These are phyloP conservation scores for Solanum chiquidenum DNA, from an alignment of 257 asterid genomes.

Conservation along the genomic window DNA sequence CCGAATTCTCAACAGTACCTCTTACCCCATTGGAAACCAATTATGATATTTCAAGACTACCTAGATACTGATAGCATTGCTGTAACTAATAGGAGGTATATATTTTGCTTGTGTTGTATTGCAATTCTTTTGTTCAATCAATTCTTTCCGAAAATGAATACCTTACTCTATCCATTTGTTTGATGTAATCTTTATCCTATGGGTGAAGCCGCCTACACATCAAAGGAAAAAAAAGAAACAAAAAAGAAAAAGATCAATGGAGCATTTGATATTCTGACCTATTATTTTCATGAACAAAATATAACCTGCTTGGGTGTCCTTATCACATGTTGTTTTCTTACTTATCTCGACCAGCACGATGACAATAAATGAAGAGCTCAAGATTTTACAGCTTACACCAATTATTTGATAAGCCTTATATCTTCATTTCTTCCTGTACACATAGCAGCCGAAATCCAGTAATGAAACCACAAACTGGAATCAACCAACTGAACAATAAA, in stretches of 20 bases:
- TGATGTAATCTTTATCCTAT: background rate
- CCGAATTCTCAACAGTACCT: slow-evolving; percentile 88
- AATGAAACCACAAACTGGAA: background rate
- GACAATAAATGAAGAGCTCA: background rate
- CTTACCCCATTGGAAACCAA: slow-evolving; percentile 56
- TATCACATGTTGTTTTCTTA: background rate
- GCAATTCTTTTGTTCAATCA: slow-evolving; percentile 7
- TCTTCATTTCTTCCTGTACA: background rate
- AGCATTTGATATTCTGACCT: background rate
- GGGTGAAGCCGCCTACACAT: background rate
- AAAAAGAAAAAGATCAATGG: background rate
- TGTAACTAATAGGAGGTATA: slow-evolving; percentile 20
- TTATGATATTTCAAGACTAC: slow-evolving; percentile 35
- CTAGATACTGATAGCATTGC: slow-evolving; percentile 34
- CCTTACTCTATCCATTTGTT: background rate
- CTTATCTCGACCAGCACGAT: background rate
- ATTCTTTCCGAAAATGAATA: background rate
- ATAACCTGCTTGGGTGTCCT: background rate
- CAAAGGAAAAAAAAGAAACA: background rate
- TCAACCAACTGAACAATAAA: background rate
- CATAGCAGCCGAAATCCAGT: background rate
- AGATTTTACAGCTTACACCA: background rate
- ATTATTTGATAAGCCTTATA: background rate
- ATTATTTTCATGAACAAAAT: background rate
- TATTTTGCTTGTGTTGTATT: slow-evolving; percentile 8